These are phyloP conservation scores for Cladosporium sp. DNA, from an alignment of 2,329 filamentous ascomycete genomes.

Conservation along the genomic window DNA sequence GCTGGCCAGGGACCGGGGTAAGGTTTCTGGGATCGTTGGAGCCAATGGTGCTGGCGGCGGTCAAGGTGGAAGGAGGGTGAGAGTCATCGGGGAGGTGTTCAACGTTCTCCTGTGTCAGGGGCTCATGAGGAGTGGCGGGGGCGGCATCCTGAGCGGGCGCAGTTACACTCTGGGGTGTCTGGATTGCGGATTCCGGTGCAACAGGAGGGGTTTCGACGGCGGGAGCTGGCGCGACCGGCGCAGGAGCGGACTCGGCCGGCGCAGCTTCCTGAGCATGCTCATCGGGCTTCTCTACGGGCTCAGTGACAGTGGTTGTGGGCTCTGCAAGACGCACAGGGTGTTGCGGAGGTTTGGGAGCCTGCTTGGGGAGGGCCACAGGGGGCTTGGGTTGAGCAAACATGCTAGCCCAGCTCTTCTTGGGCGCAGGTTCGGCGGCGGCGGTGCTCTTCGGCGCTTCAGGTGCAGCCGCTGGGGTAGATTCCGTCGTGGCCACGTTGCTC, in stretches of 20 bases:
- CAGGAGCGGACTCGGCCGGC: slow-evolving; percentile 11
- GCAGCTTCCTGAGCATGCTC: slow-evolving; percentile 22
- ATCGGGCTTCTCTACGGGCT: slow-evolving; percentile 18
- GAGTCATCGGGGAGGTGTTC: slow-evolving; percentile 84
- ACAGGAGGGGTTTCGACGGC: slow-evolving; percentile 17
- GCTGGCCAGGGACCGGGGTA: slow-evolving; percentile 56
- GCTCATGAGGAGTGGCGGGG: slow-evolving; percentile 66
- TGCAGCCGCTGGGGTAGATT: slow-evolving; percentile 23
- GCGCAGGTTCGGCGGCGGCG: slow-evolving; percentile 29
- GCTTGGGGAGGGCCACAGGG: slow-evolving; percentile 37
- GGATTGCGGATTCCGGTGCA: background rate
- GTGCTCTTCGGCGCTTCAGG: slow-evolving; percentile 31
- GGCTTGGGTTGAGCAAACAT: slow-evolving; percentile 45
- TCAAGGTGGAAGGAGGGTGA: slow-evolving; percentile 68
- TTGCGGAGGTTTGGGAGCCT: slow-evolving; percentile 16
- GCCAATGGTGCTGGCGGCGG: slow-evolving; percentile 84
- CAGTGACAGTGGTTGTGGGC: background rate
- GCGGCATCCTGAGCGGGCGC: slow-evolving; percentile 10
- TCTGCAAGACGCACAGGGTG: slow-evolving; percentile 11
- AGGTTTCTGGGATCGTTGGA: slow-evolving; percentile 69
- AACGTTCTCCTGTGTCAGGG: slow-evolving; percentile 85
- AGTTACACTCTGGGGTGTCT: slow-evolving; percentile 8
- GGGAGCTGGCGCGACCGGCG: background rate
- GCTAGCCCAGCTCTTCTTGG: slow-evolving; percentile 49
- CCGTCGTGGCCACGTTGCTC: slow-evolving; percentile 32